A percentile compares a stretch with the other conserved stretches of the same genome.
Evolutionary conservation across 2,329 filamentous ascomycete species (phyloP).

Genomic region (Venturia asperata): DNA sequence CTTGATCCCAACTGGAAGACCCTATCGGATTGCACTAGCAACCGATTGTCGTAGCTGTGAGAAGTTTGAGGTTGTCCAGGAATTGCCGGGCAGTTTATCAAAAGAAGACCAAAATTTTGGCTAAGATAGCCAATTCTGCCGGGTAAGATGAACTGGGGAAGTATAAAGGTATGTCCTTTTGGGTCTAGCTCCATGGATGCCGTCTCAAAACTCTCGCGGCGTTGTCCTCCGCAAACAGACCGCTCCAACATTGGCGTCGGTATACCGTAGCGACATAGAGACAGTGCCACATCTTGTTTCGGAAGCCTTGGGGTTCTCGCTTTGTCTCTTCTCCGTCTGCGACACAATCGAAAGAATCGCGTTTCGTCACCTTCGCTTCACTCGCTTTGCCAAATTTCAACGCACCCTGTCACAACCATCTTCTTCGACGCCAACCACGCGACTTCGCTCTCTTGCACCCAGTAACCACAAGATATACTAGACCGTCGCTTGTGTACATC

Average conservation of each 20-base stretch:
- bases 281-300: not conserved
- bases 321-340: not conserved
- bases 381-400: not conserved
- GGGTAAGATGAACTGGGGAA: not conserved
- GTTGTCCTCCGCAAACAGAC: slow-evolving; percentile 3
- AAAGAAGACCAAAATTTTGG: not conserved
- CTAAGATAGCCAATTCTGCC: not conserved
- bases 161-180: not conserved
- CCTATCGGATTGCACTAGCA: slow-evolving; percentile 13
- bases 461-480: not conserved
- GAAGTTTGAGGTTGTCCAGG: slow-evolving; percentile 19
- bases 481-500: not conserved
- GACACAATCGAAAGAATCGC: not conserved
- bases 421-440: not conserved
- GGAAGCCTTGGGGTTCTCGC: not conserved
- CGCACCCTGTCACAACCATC: not conserved
- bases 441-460: not conserved
- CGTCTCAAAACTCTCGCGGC: not conserved
- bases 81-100: slow-evolving; percentile 3
- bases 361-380: not conserved
- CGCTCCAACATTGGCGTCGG: not conserved
- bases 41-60: slow-evolving; percentile 18
- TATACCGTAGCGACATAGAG: not conserved
- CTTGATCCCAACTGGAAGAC: slow-evolving; percentile 13
- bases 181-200: not conserved